A percentile compares a stretch with the other conserved stretches of the same genome.
phyloP scores from a whole-genome alignment of 2,329 filamentous ascomycete genomes.

The Sclerotiophoma versabilis region DNA sequence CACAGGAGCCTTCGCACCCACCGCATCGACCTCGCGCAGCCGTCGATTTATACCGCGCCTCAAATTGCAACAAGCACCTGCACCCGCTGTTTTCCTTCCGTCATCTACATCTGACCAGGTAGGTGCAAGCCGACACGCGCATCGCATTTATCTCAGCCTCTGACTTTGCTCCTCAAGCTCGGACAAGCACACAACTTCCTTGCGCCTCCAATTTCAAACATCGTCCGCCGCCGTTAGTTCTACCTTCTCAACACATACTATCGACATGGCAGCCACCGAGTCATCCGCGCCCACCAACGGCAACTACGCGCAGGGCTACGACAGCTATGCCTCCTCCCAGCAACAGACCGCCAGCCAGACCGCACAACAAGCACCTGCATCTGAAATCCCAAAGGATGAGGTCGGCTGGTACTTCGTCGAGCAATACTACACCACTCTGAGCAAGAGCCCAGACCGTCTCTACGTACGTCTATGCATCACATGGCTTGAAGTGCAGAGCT shows the following conservation, averaged over 20 bases:
- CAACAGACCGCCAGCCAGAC: conserved; percentile 37
- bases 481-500: neutral
- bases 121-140: conserved; percentile 19
- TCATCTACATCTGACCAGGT: conserved; percentile 23
- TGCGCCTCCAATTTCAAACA: conserved; percentile 9
- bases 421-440: conserved; percentile 98
- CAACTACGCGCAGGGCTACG: conserved; percentile 56
- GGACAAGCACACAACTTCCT: conserved; percentile 13
- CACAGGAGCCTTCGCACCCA: conserved; percentile 6
- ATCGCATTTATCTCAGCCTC: conserved; percentile 12
- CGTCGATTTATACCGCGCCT: conserved; percentile 6
- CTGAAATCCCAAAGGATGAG: conserved; percentile 79
- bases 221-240: neutral
- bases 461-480: conserved; percentile 59
- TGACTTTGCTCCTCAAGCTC: conserved; percentile 10
- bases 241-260: conserved; percentile 17
- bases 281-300: conserved; percentile 55
- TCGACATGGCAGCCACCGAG: conserved; percentile 47
- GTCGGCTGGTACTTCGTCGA: conserved; percentile 99
- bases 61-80: conserved; percentile 3
- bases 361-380: conserved; percentile 36
- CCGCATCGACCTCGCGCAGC: conserved; percentile 10
- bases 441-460: conserved; percentile 91
- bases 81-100: conserved; percentile 21
- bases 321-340: conserved; percentile 42